phyloP scores from a whole-genome alignment of 2,329 filamentous ascomycete species.

The Didymellaceae sp. region DNA sequence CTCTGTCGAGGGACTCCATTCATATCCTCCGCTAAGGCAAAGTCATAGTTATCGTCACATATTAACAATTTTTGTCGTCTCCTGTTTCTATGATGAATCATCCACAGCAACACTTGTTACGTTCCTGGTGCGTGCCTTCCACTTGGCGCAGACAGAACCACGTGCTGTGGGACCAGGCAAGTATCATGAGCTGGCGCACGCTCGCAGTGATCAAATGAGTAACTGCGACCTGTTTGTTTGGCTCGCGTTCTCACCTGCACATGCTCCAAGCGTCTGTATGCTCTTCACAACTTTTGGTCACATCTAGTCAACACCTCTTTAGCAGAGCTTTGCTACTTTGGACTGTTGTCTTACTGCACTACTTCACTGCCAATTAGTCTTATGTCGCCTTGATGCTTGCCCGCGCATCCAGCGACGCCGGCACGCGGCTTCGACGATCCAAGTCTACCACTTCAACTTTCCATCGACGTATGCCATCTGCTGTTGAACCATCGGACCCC shows the following conservation, averaged over 20 bases:
- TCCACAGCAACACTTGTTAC: background rate
- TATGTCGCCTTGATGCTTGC: conserved; percentile 40
- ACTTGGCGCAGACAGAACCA: background rate
- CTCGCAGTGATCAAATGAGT: background rate
- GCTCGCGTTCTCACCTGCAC: background rate
- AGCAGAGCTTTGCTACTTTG: conserved; percentile 32
- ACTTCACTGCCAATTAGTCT: conserved; percentile 20
- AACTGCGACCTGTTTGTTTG: background rate
- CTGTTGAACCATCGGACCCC: conserved; percentile 32
- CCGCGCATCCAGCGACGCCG: conserved; percentile 46
- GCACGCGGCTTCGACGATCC: conserved; percentile 46
- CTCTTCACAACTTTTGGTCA: conserved; percentile 16
- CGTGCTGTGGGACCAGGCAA: background rate
- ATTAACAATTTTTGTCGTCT: too few relatives aligned
- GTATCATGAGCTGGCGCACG: background rate
- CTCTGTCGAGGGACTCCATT: conserved; percentile 8
- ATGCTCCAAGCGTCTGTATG: background rate
- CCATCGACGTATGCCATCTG: conserved; percentile 28
- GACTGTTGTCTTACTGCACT: conserved; percentile 24
- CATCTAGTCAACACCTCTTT: conserved; percentile 29
- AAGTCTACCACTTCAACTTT: conserved; percentile 46
- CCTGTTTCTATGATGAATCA: too few relatives aligned
- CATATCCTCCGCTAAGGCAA: background rate
- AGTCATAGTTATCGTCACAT: too few relatives aligned
- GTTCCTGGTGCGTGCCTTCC: background rate